A percentile compares a stretch with the other conserved stretches of the same genome.
phyloP scores from a whole-genome alignment of 2,329 filamentous ascomycete species.

The Scorias spongiosa region DNA sequence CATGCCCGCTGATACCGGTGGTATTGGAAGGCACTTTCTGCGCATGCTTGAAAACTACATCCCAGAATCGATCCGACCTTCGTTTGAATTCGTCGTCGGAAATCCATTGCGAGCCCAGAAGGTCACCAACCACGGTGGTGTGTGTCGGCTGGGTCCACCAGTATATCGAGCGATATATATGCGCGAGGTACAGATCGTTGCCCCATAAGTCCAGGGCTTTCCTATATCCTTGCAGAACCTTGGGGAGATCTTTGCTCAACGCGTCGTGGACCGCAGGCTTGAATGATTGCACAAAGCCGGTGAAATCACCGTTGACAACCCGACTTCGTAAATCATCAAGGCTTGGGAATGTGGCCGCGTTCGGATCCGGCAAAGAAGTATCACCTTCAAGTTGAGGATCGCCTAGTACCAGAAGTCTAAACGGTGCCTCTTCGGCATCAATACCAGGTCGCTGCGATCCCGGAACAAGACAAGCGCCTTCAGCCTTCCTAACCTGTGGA shows the following conservation, averaged over 20 bases:
- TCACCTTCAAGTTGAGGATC: conserved; percentile 93
- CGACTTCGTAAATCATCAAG: conserved; percentile 9
- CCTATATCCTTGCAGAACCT: conserved; percentile 48
- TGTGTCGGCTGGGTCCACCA: conserved; percentile 84
- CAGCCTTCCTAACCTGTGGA: conserved; percentile 29
- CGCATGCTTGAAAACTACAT: conserved; percentile 53
- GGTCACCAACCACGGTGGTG: conserved; percentile 73
- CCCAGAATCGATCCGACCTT: conserved; percentile 65
- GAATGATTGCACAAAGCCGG: not conserved
- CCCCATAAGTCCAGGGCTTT: conserved; percentile 81
- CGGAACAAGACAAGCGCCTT: conserved; percentile 6
- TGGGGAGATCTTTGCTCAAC: conserved; percentile 45
- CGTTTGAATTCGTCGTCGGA: conserved; percentile 65
- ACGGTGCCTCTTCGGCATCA: conserved; percentile 43
- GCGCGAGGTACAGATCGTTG: conserved; percentile 87
- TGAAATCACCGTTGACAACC: not conserved
- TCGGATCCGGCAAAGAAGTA: conserved; percentile 52
- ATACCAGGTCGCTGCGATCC: conserved; percentile 6
- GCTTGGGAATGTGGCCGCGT: conserved; percentile 28
- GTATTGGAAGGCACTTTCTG: conserved; percentile 14
- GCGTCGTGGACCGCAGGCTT: not conserved
- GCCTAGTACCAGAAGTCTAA: conserved; percentile 73
- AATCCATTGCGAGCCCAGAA: conserved; percentile 93
- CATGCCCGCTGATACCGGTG: conserved; percentile 17
- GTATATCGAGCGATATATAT: conserved; percentile 69